Evolutionary conservation across 1,284 basidiomycete genomes (phyloP), one percentile per base, ranked within the genome.

Genomic region (Pholiota adiposa): DNA sequence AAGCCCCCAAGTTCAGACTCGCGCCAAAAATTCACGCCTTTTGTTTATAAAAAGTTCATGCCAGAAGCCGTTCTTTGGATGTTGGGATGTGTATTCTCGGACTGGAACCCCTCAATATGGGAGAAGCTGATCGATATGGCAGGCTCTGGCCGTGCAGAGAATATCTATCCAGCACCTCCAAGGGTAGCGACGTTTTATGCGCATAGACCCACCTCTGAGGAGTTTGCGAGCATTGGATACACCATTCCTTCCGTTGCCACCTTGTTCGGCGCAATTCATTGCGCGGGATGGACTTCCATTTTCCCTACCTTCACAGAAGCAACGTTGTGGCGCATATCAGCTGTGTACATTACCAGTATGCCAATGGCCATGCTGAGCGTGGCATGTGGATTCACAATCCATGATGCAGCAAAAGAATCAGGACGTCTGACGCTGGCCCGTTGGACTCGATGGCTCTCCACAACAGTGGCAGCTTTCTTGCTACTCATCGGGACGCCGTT

Each of bases 281-380:
- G 51, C 5, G 34, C 51, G 8, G 57, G 51, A 25, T 59, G 60
- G 60, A 14, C 21, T 7, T 58, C 56, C 43, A n/a, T 25, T 8
- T 61, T 61, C 43, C 60, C 60, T 11, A 48, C 60, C n/a, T 34
- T 41, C 14, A 19, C 38, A 3, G 60, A 61, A 51, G 16, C 19
- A 7, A 33, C 21, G 12, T 11, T 58, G 3, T 61, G 60, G 56
- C 55, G 60, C 0, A 27, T 51, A 14, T 54, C 46, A 29, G 51
- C 60, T 19, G 19, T 54, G 3, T 23, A 53, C 3, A 56, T 58
- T 21, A 54, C 51, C 2, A 29, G 18, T 2, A 19, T 54, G 38
- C 56, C 56, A 34, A 16, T 51, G 18, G 49, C 18, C n/a, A 51
- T 36, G n/a, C n/a, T 33, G 12, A 31, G 16, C n/a, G 49, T 36